These are phyloP conservation scores for Colletotrichum phormii DNA, from an alignment of 2,329 filamentous ascomycete species.

Conservation along the genomic window DNA sequence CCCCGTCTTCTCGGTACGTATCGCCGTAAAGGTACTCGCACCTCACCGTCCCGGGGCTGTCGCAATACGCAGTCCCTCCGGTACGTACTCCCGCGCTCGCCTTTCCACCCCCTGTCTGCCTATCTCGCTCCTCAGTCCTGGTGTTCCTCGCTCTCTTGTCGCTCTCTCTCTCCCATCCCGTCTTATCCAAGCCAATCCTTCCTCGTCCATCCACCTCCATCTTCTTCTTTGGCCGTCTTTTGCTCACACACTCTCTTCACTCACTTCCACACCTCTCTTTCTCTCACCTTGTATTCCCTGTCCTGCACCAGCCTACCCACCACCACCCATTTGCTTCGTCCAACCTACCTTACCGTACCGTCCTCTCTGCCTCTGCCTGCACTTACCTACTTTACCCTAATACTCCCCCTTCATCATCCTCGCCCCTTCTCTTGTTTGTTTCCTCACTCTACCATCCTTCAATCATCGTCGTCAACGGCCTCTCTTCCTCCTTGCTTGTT, in stretches of 20 bases:
- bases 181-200: slow-evolving; percentile 35
- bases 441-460: slow-evolving; percentile 18
- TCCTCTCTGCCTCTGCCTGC: slow-evolving; percentile 30
- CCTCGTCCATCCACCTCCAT: slow-evolving; percentile 40
- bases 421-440: slow-evolving; percentile 6
- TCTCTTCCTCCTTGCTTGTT: slow-evolving; percentile 37
- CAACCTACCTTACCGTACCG: slow-evolving; percentile 36
- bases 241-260: slow-evolving; percentile 39
- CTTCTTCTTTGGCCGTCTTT: slow-evolving; percentile 43
- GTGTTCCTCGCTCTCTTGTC: slow-evolving; percentile 30
- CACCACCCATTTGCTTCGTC: slow-evolving; percentile 33
- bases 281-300: slow-evolving; percentile 45
- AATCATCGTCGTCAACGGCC: slow-evolving; percentile 31
- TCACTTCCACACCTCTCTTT: slow-evolving; percentile 45
- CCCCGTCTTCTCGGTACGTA: not conserved
- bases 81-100: slow-evolving; percentile 40
- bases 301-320: slow-evolving; percentile 46
- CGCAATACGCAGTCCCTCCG: slow-evolving; percentile 5
- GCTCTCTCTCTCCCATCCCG: slow-evolving; percentile 42
- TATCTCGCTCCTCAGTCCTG: slow-evolving; percentile 44
- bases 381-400: slow-evolving; percentile 40
- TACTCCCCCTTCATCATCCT: slow-evolving; percentile 35
- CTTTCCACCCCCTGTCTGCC: slow-evolving; percentile 46
- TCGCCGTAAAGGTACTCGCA: not conserved
- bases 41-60: slow-evolving; percentile 4